Conservation (phyloP, 2,329 filamentous ascomycete genomes). For the Botrytis byssoidea region DNA sequence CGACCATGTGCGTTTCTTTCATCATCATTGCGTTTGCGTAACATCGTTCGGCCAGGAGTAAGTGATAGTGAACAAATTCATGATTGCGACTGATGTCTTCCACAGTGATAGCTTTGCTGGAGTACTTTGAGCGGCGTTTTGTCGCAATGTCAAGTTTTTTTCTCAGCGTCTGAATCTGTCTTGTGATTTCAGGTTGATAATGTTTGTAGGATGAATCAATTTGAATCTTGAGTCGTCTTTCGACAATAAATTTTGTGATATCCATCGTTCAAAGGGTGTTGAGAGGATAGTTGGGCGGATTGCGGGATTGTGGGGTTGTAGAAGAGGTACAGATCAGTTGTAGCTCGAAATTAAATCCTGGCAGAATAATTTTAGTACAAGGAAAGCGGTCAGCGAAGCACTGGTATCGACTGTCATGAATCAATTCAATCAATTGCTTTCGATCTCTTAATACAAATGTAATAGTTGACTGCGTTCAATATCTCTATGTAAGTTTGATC, state of each 20-base stretch:
- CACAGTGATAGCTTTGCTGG: conserved; percentile 68
- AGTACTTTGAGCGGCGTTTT: conserved; percentile 83
- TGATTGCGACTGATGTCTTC: conserved; percentile 72
- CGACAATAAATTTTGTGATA: conserved; percentile 77
- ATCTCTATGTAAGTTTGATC: too few relatives aligned
- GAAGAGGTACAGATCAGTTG: background rate
- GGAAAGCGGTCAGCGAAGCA: background rate
- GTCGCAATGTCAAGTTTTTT: conserved; percentile 83
- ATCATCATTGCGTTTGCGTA: conserved; percentile 97
- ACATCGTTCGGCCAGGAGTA: conserved; percentile 84
- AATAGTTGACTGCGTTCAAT: too few relatives aligned
- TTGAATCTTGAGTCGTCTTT: conserved; percentile 46
- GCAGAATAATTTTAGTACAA: background rate
- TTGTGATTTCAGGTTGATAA: too few relatives aligned
- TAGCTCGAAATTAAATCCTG: background rate
- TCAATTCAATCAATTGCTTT: too few relatives aligned
- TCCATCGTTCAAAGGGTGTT: conserved; percentile 27
- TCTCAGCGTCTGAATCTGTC: conserved; percentile 62
- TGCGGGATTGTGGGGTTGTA: conserved; percentile 20
- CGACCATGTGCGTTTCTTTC: conserved; percentile 77
- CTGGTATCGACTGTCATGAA: background rate
- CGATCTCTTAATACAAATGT: too few relatives aligned
- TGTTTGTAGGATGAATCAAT: too few relatives aligned
- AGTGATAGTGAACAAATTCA: conserved; percentile 77
- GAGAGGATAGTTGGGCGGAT: background rate